phyloP scores from a whole-genome alignment of 179 eudicot genomes.

The Amaranthus tricolor region DNA sequence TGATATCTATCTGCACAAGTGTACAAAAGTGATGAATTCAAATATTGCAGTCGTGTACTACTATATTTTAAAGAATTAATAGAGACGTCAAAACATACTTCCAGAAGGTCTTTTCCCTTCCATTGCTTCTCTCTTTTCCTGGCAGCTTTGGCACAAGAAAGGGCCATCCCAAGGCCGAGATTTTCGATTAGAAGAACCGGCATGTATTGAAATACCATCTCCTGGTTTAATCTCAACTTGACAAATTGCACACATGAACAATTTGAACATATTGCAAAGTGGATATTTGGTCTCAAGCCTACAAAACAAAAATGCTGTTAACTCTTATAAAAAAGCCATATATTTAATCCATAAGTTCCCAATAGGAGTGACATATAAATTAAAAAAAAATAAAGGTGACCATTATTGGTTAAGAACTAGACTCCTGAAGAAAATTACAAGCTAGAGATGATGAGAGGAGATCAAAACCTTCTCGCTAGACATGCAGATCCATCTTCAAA shows the following conservation, averaged over 20 bases:
- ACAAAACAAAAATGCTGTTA: slow-evolving; percentile 27
- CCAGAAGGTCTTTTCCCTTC: slow-evolving; percentile 95
- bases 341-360: not conserved
- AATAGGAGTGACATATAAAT: not conserved
- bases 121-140: slow-evolving; percentile 96
- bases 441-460: not conserved
- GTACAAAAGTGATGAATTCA: slow-evolving; percentile 9
- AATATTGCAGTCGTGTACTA: not conserved
- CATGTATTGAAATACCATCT: slow-evolving; percentile 86
- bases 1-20: slow-evolving; percentile 65
- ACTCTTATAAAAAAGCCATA: not conserved
- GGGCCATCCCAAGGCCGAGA: slow-evolving; percentile 99
- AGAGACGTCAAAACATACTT: slow-evolving; percentile 41
- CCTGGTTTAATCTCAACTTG: slow-evolving; percentile 92
- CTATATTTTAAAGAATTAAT: not conserved
- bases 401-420: not conserved
- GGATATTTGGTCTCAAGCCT: slow-evolving; percentile 91
- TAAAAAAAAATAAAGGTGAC: not conserved
- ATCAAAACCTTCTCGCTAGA: slow-evolving; percentile 74
- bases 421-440: not conserved
- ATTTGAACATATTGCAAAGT: slow-evolving; percentile 89
- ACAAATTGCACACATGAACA: slow-evolving; percentile 93
- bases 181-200: slow-evolving; percentile 48
- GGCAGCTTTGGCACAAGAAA: slow-evolving; percentile 88
- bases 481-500: slow-evolving; percentile 94